phyloP scores from a whole-genome alignment of 441 rosid species.

The Isatis lusitanica region DNA sequence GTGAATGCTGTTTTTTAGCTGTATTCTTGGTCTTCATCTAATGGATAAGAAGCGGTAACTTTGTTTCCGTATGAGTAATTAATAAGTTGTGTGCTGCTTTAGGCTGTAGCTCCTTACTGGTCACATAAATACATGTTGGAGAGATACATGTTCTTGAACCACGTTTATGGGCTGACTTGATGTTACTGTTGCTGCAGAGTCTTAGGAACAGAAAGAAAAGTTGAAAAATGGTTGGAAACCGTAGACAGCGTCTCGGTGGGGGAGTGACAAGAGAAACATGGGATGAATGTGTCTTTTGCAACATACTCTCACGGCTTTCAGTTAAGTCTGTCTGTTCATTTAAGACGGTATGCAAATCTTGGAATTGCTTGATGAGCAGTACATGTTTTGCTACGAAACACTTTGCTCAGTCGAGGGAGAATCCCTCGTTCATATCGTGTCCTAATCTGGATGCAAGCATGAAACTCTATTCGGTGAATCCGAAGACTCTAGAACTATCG shows the following conservation, averaged over 20 bases:
- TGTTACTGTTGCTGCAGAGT: background rate
- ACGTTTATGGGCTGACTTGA: background rate
- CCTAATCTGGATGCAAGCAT: background rate
- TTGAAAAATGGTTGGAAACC: background rate
- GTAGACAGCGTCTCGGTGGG: background rate
- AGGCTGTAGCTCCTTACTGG: no score
- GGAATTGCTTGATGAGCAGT: constrained; percentile 1
- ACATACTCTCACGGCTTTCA: background rate
- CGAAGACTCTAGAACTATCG: background rate
- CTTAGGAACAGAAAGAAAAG: background rate
- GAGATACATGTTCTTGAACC: background rate
- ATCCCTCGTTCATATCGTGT: constrained; percentile 23
- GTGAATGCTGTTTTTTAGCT: background rate
- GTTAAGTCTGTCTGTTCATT: constrained; percentile 14
- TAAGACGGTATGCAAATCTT: constrained; percentile 27
- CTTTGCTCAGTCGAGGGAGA: constrained; percentile 19
- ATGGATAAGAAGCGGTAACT: background rate
- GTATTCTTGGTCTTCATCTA: background rate
- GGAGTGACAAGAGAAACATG: background rate
- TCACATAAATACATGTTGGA: background rate
- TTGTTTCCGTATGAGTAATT: no score
- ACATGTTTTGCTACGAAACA: constrained; percentile 9
- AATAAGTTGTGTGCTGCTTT: no score
- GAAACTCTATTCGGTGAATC: background rate
- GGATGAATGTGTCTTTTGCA: background rate